Percentiles rank a stretch among this genome's conserved stretches.
These are phyloP conservation scores for Adenanthera pavonina DNA, from an alignment of 306 rosid species.

Conservation along the genomic window DNA sequence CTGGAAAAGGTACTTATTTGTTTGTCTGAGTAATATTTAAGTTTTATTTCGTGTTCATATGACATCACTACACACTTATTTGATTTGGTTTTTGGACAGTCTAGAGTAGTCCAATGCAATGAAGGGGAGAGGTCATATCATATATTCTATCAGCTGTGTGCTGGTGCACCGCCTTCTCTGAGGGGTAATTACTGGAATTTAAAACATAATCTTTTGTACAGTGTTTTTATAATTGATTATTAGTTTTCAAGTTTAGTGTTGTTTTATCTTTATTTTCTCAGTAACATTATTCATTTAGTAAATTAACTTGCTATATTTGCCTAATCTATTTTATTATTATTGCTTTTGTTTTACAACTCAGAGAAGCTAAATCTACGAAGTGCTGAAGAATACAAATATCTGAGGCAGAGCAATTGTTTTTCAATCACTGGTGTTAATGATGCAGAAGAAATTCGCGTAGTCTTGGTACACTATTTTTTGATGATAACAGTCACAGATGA, in stretches of 20 bases:
- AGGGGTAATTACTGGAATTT: slow-evolving; percentile 55
- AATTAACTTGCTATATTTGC: slow-evolving; percentile 21
- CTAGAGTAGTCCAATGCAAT: slow-evolving; percentile 83
- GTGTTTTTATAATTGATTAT: background rate
- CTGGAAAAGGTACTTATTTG: slow-evolving; percentile 72
- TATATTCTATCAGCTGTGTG: slow-evolving; percentile 79
- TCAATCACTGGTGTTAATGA: slow-evolving; percentile 83
- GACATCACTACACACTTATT: slow-evolving; percentile 1
- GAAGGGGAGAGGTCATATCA: slow-evolving; percentile 82
- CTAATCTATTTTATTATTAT: slow-evolving; percentile 27
- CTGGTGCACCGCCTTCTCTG: slow-evolving; percentile 67
- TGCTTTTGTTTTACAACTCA: slow-evolving; percentile 51
- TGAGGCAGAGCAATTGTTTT: slow-evolving; percentile 86
- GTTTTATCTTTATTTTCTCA: slow-evolving; percentile 6
- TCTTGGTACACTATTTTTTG: slow-evolving; percentile 60
- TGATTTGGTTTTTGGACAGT: slow-evolving; percentile 48
- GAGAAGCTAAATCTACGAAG: slow-evolving; percentile 77
- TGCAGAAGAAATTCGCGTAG: slow-evolving; percentile 81
- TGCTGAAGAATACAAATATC: slow-evolving; percentile 81
- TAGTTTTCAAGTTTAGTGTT: slow-evolving; percentile 14
- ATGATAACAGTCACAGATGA: slow-evolving; percentile 25
- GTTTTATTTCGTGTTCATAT: slow-evolving; percentile 12
- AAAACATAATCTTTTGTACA: no score
- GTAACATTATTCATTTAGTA: slow-evolving; percentile 7
- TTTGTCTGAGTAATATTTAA: slow-evolving; percentile 24